Percentiles rank a stretch among this genome's conserved stretches.
Conservation (phyloP, 352 stramenopile species). For the Aphanomyces invadans region DNA sequence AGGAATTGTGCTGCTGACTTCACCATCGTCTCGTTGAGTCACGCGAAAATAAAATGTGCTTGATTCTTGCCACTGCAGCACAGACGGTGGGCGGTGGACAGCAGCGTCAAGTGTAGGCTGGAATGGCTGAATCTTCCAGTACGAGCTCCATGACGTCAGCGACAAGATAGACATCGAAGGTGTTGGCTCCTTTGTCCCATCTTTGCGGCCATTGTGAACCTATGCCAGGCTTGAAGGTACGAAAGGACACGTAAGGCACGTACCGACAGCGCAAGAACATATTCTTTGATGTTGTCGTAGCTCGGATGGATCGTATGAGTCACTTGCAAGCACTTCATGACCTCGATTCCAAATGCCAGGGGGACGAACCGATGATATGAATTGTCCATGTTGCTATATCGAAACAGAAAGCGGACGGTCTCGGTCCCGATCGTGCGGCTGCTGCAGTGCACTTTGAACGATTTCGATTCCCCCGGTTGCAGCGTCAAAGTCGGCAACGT, state of each 20-base stretch:
- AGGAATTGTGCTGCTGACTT: background rate
- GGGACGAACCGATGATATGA: constrained; percentile 37
- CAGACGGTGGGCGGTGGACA: constrained; percentile 30
- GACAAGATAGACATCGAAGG: constrained; percentile 18
- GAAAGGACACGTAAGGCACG: background rate
- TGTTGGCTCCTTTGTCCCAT: constrained; percentile 10
- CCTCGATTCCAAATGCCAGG: constrained; percentile 49
- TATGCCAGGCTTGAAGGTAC: background rate
- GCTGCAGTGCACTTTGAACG: constrained; percentile 49
- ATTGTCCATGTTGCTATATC: constrained; percentile 40
- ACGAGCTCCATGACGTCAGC: constrained; percentile 50
- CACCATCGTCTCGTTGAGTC: constrained; percentile 24
- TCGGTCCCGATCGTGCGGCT: constrained; percentile 36
- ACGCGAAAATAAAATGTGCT: constrained; percentile 78
- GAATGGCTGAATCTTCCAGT: constrained; percentile 53
- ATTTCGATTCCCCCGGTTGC: constrained; percentile 39
- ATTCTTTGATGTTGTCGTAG: constrained; percentile 52
- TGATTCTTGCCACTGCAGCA: constrained; percentile 45
- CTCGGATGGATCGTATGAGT: constrained; percentile 63
- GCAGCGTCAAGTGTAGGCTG: background rate
- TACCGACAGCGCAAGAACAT: constrained; percentile 32
- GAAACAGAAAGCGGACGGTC: constrained; percentile 53
- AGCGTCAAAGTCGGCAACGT: constrained; percentile 47
- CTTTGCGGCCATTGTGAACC: constrained; percentile 20
- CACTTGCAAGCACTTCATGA: constrained; percentile 52